Evolutionary conservation across 305 asterid species (phyloP), one percentile per base, ranked within the genome.

Genomic region (Plantago lanceolata): DNA sequence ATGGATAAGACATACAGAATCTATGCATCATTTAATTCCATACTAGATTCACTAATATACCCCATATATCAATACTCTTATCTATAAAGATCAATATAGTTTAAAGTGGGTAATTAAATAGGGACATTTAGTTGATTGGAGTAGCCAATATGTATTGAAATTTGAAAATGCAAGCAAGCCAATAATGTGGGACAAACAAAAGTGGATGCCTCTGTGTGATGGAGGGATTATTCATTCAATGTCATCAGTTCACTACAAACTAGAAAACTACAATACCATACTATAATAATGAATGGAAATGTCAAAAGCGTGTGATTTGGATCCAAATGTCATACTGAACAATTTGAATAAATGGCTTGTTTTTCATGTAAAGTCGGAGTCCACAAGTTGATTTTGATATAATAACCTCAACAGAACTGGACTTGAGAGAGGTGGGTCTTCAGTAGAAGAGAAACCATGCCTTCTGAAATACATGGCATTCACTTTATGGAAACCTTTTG

Each of bases 251-350:
- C n/a, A 37, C 12, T 54, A 55, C 24, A 37, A 24, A 54, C 40
- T 49, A 68, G 43, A 59, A 68, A 48, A 59, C 24, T 13, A 48
- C 57, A 21, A 64, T 19, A 50, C 47, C 68, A 69, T 21, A 63
- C 45, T 62, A 19, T 51, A 15, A 26, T 40, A 47, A 65, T 15
- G 18, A 44, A 57, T 19, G 61, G 44, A 53, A 63, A 19, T 15
- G 18, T 61, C 51, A 67, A 65, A 15, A 61, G 13, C 14, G 40
- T 14, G 43, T 55, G 19, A 56, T 56, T 56, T 7, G 16, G 21
- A 56, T 26, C 8, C 44, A 56, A 29, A 4, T 7, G 40, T 29
- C 19, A 24, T 55, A 26, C 17, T 53, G 64, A 64, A 45, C 55
- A 48, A 43, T 44, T 61, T 29, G 44, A 67, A 61, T 21, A 57